A percentile compares a stretch with the other conserved stretches of the same genome.
phyloP scores from a whole-genome alignment of 495 filamentous ascomycete species.

The Penicillium fimorum region DNA sequence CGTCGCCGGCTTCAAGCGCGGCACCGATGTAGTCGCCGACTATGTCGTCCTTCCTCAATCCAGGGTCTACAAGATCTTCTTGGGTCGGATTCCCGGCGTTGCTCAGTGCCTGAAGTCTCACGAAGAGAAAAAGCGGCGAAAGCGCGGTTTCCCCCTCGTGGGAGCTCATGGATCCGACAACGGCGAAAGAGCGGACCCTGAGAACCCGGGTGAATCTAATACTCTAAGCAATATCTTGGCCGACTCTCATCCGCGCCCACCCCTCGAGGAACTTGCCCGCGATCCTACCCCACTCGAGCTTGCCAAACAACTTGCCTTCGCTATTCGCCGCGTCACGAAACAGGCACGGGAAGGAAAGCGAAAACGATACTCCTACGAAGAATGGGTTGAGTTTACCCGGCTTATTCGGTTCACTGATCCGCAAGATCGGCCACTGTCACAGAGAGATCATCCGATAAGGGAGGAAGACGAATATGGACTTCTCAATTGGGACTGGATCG shows the following conservation, averaged over 20 bases:
- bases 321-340: constrained; percentile 50
- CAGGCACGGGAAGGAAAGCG: constrained; percentile 41
- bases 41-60: constrained; percentile 57
- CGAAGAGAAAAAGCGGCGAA: constrained; percentile 43
- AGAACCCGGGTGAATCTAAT: neutral
- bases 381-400: constrained; percentile 62
- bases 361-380: constrained; percentile 58
- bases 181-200: neutral
- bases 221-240: neutral
- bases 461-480: constrained; percentile 50
- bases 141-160: constrained; percentile 46
- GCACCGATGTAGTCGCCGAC: constrained; percentile 52
- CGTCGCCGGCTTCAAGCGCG: constrained; percentile 55
- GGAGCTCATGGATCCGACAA: constrained; percentile 17
- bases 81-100: constrained; percentile 45
- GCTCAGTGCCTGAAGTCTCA: constrained; percentile 34
- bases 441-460: neutral
- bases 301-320: constrained; percentile 51
- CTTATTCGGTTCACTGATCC: constrained; percentile 58
- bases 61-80: constrained; percentile 44
- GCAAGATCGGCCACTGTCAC: constrained; percentile 7
- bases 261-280: constrained; percentile 47
- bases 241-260: constrained; percentile 23
- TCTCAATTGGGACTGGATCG: constrained; percentile 69
- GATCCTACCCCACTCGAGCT: constrained; percentile 39